Conservation (phyloP, 1,284 basidiomycete species). For the Ganoderma leucocontextum region DNA sequence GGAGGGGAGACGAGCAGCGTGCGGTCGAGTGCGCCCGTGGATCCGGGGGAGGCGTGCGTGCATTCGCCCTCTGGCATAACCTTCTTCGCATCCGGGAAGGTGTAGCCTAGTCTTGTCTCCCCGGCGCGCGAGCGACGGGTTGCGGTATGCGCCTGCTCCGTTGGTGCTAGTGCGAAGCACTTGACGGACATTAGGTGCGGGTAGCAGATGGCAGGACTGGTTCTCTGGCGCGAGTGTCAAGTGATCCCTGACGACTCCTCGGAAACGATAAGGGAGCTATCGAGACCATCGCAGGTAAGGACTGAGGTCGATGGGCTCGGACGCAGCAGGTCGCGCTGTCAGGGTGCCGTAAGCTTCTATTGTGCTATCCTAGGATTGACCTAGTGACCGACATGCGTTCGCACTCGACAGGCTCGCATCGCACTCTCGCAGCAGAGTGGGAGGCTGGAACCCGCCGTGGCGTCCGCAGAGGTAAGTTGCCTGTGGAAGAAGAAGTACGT, state of each 20-base stretch:
- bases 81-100: neutral
- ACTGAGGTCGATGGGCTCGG: neutral
- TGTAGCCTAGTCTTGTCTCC: neutral
- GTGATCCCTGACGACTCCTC: neutral
- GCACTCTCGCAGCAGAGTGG: neutral
- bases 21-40: neutral
- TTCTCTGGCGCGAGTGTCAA: neutral
- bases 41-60: conserved; percentile 2
- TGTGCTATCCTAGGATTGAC: neutral
- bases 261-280: conserved; percentile 4
- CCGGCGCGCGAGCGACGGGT: neutral
- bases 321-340: conserved; percentile 4
- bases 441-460: neutral
- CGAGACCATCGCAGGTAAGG: neutral
- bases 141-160: neutral
- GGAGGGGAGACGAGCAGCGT: neutral
- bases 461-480: neutral
- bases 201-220: neutral
- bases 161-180: conserved; percentile 3
- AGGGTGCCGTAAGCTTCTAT: conserved; percentile 1
- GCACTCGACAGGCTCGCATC: neutral
- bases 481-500: conserved; percentile 1
- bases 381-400: neutral
- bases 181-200: neutral
- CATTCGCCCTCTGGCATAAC: neutral